Base-by-base conservation (phyloP, 2,329 filamentous ascomycete species). In the Achaetomium macrosporum region DNA sequence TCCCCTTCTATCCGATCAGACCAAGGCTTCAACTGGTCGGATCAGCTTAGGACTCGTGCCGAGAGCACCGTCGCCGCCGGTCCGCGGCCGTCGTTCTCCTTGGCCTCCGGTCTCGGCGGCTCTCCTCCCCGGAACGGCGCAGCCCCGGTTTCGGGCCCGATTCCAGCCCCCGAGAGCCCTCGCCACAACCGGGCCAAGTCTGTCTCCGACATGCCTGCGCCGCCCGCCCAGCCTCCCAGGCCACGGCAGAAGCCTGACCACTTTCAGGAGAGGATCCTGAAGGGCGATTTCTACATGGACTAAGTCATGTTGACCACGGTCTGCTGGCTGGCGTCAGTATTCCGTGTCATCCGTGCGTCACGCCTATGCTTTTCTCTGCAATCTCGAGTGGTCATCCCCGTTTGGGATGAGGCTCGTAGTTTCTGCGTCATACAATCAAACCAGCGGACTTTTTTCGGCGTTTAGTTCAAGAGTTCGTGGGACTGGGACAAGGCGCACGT, bases 271-370 rank as follows among this genome's bases (percentile, higher is more conserved):
- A 84, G 95, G 61, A 97, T 99, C 64, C 79, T 99, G 61, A 93
- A 96, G 74, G 93, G 92, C 42, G 93, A 99, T 66, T 97, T 99
- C 65, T 93, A 93, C 75, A 96, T 97, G 90, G 91, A 96, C 66
- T 96, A 52, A 25, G 35, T 19, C 31, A 31, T 25, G 36, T 37
- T 46, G 47, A 42, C 5, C 42, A 25, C 19, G 37, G n/a, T n/a
- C 25, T 7, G 25, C 25, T 7, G 25, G 25, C 25, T 4, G 25
- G 25, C 4, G 25, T 25, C 25, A 25, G 25, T 25, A n/a, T 48
- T 46, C 30, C 11, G 10, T 43, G 37, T 46, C 35, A 43, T 51
- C 39, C 43, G 20, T 36, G 20, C 30, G 12, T 31, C 25, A 6
- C 31, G 20, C n/a, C 17, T 15, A 35, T 44, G n/a, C 19, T 40